Base-by-base conservation (phyloP, 179 eudicot species). In the Heliamphora pulchella region DNA sequence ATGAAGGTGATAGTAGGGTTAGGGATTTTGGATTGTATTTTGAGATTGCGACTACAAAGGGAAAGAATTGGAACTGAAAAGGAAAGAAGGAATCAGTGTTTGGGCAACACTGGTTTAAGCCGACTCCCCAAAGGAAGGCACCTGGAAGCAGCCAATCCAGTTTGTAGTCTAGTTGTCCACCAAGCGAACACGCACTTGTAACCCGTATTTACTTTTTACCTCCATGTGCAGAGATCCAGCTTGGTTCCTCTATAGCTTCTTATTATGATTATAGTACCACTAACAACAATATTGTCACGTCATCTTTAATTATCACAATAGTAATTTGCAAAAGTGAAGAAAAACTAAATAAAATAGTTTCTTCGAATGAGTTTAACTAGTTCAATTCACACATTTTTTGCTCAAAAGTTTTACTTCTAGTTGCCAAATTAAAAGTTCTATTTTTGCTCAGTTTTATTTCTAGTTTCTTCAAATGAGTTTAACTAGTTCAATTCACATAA, bases 1-100 rank as follows among this genome's bases (percentile, higher is more conserved):
- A 39, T 53, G 1, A 22, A 47, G 41, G 8, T 48, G 55, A 71
- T 18, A 6, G 53, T 71, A n/a, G 75, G 10, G 47, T 71, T 71
- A 5, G 57, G 39, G 17, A 71, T 71, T 48, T 71, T 17, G 57
- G 75, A 57, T 68, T 68, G 31, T 3, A 15, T 68, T 14, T n/a
- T 46, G 22, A 44, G 10, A 68, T 43, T n/a, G 17, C 17, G 22
- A 68, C 11, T 43, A 15, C 10, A 44, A 43, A 68, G 72, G 72
- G 72, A 68, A 71, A 71, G 31, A 71, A 71, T 71, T 22, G n/a
- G 75, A 8, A 48, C 41, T 0, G 43, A 71, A 48, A 71, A 53
- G 57, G 22, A 71, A 71, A 61, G 64, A 11, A 20, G 55, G 73
- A 47, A 71, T 22, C 41, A 2, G 55, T 47, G 75, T 18, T 55